These are phyloP conservation scores for Aspergillus novoparasiticus DNA, from an alignment of 2,329 filamentous ascomycete species.

Conservation along the genomic window DNA sequence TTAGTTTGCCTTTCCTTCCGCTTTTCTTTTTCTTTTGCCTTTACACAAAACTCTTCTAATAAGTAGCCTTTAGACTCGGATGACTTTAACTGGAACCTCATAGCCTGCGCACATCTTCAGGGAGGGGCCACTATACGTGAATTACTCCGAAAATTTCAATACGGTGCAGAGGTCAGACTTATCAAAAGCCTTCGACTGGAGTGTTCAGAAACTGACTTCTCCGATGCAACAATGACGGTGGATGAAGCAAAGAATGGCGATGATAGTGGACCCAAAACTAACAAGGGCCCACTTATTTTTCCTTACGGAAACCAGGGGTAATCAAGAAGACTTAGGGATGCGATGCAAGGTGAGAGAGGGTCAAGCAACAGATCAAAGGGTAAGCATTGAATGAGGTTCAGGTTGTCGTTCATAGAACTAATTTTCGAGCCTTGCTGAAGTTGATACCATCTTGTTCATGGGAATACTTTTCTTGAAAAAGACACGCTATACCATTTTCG, in stretches of 20 bases:
- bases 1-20: not conserved
- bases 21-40: not conserved
- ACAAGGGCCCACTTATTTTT: not conserved
- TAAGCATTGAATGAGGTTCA: not conserved
- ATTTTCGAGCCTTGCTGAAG: not conserved
- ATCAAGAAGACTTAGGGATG: constrained; percentile 2
- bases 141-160: not conserved
- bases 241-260: not conserved
- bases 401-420: not conserved
- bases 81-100: not conserved
- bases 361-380: not conserved
- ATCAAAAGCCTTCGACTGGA: not conserved
- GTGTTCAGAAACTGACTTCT: not conserved
- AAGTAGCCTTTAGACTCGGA: not conserved
- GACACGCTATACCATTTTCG: not conserved
- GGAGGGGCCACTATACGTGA: not conserved
- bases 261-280: not conserved
- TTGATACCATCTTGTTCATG: not conserved
- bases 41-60: not conserved
- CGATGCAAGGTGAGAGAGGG: not conserved
- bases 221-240: not conserved
- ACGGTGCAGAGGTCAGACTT: not conserved
- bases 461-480: not conserved
- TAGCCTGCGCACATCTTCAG: not conserved
- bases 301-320: not conserved